Evolutionary conservation across 2,329 filamentous ascomycete genomes (phyloP), one percentile per base, ranked within the genome.

Genomic region (Dactylonectria macrodidyma): DNA sequence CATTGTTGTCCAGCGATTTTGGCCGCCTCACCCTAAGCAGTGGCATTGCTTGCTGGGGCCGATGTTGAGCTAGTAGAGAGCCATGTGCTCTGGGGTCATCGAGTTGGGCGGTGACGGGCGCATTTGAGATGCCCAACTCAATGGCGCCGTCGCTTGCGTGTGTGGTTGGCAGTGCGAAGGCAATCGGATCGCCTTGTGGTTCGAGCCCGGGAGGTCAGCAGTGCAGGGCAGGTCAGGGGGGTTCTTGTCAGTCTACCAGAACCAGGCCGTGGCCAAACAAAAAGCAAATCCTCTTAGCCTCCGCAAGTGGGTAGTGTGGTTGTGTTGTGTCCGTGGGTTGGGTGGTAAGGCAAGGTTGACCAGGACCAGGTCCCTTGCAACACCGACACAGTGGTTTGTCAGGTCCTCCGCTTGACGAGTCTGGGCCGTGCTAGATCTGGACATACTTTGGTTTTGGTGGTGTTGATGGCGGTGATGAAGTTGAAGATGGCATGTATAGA

Each of bases 141-240:
- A 70, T 56, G 59, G 64, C 51, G 52, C 33, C 47, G 68, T 66
- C 58, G 66, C 50, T 73, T 68, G 65, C 56, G 68, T 74, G 71
- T 58, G 56, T 52, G 63, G 66, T 65, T 66, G 69, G 69, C 50
- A 60, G 59, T 70, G 67, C 65, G 70, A 65, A 57, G 56, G 54
- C 57, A 54, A 73, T 65, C 62, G 61, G 66, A 73, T 69, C 59
- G 71, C 65, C 62, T 67, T 57, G 58, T 75, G 69, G 73, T 71
- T 66, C 66, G 67, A 69, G 73, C 65, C 52, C 52, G 67, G 33
- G 57, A 66, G 57, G 69, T 70, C 65, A 73, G 62, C 65, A 65
- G 67, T 41, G 62, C 59, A 66, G 61, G 61, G 69, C 52, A 61
- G 33, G 19, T 19, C 19, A 19, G 19, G 19, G 19, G 58, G 57